phyloP scores from a whole-genome alignment of 768 basidiomycete genomes.

The Pisolithus microcarpus region DNA sequence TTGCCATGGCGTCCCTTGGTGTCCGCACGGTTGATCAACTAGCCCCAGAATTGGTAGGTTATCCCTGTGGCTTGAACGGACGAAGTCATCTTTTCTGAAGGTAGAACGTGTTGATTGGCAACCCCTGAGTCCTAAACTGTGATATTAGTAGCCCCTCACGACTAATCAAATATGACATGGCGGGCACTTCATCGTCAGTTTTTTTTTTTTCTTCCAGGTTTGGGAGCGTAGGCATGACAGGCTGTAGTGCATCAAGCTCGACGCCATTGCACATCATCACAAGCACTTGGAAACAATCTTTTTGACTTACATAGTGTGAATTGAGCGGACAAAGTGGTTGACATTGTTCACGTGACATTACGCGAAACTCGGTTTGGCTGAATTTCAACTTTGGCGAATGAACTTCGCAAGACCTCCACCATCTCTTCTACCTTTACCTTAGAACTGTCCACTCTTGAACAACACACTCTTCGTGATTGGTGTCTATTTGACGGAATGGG shows the following conservation, averaged over 20 bases:
- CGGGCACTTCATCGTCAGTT: no score
- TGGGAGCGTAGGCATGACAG: no score
- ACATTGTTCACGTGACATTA: slow-evolving; percentile 8
- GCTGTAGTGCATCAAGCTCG: background rate
- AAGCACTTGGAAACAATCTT: background rate
- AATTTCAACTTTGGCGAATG: no score
- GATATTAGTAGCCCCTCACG: background rate
- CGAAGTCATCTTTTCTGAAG: slow-evolving; percentile 24
- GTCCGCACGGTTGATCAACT: slow-evolving; percentile 58
- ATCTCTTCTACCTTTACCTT: no score
- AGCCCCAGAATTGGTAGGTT: slow-evolving; percentile 63
- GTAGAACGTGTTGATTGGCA: slow-evolving; percentile 67
- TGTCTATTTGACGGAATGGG: slow-evolving; percentile 43
- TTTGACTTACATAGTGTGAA: background rate
- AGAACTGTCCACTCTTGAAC: background rate
- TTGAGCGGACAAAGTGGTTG: background rate
- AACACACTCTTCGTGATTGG: background rate
- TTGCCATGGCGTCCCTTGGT: slow-evolving; percentile 71
- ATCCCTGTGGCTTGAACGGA: background rate
- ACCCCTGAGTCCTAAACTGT: slow-evolving; percentile 28
- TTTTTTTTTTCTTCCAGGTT: no score
- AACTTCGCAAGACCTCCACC: no score
- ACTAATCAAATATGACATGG: background rate
- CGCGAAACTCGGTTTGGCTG: background rate
- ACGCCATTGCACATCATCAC: background rate